Percentiles rank a stretch among this genome's conserved stretches.
These are phyloP conservation scores for Linum tenue DNA, from an alignment of 345 rosid species.

Conservation along the genomic window DNA sequence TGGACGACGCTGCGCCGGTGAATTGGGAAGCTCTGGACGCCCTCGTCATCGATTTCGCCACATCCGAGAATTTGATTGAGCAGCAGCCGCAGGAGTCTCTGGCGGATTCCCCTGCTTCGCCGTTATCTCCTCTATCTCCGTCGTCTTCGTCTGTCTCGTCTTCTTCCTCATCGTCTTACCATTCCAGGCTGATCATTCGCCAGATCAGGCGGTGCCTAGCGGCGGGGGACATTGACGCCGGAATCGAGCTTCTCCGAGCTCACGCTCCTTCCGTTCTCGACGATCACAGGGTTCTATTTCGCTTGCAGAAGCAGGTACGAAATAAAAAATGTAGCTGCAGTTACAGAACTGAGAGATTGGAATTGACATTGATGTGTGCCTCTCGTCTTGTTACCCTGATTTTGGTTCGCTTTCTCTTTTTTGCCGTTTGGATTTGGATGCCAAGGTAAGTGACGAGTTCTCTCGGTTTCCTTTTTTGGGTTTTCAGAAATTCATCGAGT, in stretches of 20 bases:
- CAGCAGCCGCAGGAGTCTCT: conserved; percentile 26
- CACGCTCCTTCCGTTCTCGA: conserved; percentile 71
- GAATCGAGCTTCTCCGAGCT: conserved; percentile 48
- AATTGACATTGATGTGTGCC: not conserved
- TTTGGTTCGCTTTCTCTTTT: not conserved
- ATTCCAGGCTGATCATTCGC: conserved; percentile 59
- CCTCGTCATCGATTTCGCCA: conserved; percentile 71
- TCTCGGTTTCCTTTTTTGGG: not conserved
- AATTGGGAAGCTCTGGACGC: conserved; percentile 92
- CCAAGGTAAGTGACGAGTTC: not conserved
- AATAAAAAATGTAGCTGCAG: not conserved
- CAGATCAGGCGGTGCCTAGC: conserved; percentile 68
- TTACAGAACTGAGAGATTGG: conserved; percentile 9
- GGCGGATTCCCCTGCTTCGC: conserved; percentile 21
- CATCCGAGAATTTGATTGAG: conserved; percentile 65
- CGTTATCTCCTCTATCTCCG: conserved; percentile 33
- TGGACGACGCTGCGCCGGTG: conserved; percentile 58
- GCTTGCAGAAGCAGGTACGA: conserved; percentile 76
- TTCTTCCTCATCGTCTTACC: conserved; percentile 58
- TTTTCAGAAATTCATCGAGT: conserved; percentile 76
- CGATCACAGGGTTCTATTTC: conserved; percentile 73
- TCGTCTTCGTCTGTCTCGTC: conserved; percentile 36
- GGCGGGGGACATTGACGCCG: conserved; percentile 61
- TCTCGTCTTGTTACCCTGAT: not conserved
- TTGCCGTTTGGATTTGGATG: not conserved